These are phyloP conservation scores for Stromatinia cepivora DNA, from an alignment of 2,329 filamentous ascomycete genomes.

Conservation along the genomic window DNA sequence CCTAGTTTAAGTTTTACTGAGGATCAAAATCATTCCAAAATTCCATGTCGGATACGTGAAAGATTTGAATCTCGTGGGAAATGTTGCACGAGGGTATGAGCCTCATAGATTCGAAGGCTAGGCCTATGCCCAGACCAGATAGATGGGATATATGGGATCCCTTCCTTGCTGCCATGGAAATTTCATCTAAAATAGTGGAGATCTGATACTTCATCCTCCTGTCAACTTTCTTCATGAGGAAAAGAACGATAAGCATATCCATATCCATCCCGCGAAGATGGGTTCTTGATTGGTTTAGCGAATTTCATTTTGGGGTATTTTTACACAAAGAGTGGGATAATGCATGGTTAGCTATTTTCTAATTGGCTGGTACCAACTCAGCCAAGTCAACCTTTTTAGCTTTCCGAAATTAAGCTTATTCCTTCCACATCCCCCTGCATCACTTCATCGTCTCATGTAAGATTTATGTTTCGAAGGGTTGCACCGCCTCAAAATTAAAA, in stretches of 20 bases:
- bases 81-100: background rate
- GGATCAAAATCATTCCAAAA: constrained; percentile 1
- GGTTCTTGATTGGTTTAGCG: background rate
- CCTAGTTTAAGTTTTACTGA: background rate
- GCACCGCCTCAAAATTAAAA: background rate
- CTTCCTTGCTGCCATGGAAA: background rate
- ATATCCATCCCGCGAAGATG: too few relatives aligned
- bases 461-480: background rate
- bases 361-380: background rate
- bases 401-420: constrained; percentile 18
- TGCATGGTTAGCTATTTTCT: background rate
- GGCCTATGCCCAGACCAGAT: constrained; percentile 4
- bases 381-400: background rate
- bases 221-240: background rate
- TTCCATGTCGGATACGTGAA: constrained; percentile 15
- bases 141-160: constrained; percentile 13
- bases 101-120: background rate
- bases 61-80: constrained; percentile 6
- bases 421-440: background rate
- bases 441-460: background rate
- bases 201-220: background rate
- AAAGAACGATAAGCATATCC: background rate
- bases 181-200: constrained; percentile 9
- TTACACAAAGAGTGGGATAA: background rate
- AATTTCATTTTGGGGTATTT: background rate